Evolutionary conservation across 306 rosid species (phyloP).

Genomic region (Gastrolobium bilobum): DNA sequence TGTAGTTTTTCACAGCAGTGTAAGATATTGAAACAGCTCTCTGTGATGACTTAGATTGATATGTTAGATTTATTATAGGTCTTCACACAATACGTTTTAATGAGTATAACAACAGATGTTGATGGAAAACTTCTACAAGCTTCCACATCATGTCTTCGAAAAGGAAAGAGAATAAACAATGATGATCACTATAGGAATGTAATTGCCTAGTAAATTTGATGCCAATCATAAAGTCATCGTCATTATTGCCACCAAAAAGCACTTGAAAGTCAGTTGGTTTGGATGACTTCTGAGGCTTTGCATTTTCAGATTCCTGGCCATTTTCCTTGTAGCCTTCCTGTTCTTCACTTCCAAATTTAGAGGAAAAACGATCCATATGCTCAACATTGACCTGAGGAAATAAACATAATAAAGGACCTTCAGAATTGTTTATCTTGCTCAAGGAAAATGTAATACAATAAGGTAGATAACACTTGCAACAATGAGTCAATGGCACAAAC

Average conservation of each 20-base stretch:
- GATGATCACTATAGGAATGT: constrained; percentile 21
- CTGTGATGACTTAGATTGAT: background rate
- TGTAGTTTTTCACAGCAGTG: background rate
- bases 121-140: constrained; percentile 19
- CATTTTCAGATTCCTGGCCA: constrained; percentile 51
- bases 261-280: constrained; percentile 79
- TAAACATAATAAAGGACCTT: constrained; percentile 14
- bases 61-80: background rate
- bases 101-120: constrained; percentile 10
- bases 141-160: constrained; percentile 21
- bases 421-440: constrained; percentile 38
- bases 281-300: constrained; percentile 57
- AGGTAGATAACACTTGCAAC: constrained; percentile 27
- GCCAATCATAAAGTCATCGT: constrained; percentile 92
- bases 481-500: constrained; percentile 16
- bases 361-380: constrained; percentile 76
- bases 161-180: constrained; percentile 31
- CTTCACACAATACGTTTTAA: background rate
- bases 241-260: constrained; percentile 86
- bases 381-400: constrained; percentile 76
- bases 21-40: background rate
- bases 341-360: constrained; percentile 79
- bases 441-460: constrained; percentile 22
- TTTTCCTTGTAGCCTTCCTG: constrained; percentile 52
- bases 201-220: constrained; percentile 88